Evolutionary conservation across 108 stramenopile genomes (phyloP).

Genomic region (Pseudonitzschia pungens): DNA sequence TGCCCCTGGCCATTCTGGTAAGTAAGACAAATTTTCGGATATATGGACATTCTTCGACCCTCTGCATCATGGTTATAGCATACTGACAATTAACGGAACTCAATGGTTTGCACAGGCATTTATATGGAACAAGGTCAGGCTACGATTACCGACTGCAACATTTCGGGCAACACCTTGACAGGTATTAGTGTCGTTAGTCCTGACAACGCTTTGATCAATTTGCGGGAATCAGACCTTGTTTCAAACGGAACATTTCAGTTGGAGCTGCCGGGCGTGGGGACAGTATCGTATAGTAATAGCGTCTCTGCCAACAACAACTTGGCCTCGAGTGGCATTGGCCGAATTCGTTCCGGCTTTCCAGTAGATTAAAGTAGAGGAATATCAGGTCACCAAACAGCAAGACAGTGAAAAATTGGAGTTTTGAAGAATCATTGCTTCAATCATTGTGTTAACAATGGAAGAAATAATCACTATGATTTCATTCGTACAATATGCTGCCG

Average conservation of each 20-base stretch:
- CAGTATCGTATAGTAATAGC: slow-evolving; percentile 44
- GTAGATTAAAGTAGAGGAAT: neutral
- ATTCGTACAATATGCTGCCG: no score
- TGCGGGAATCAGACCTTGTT: slow-evolving; percentile 60
- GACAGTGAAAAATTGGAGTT: neutral
- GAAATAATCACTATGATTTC: no score
- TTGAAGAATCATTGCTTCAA: no score
- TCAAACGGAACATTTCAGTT: slow-evolving; percentile 69
- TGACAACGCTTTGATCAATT: slow-evolving; percentile 60
- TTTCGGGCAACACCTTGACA: slow-evolving; percentile 72
- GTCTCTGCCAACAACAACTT: slow-evolving; percentile 49
- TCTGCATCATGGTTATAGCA: neutral
- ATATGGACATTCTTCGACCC: neutral
- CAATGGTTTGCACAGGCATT: slow-evolving; percentile 29
- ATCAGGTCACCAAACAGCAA: neutral
- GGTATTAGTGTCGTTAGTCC: slow-evolving; percentile 75
- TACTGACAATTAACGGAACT: neutral
- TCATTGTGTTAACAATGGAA: no score
- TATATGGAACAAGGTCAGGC: slow-evolving; percentile 82
- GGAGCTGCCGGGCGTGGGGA: slow-evolving; percentile 66
- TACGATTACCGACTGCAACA: slow-evolving; percentile 65
- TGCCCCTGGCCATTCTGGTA: slow-evolving; percentile 69
- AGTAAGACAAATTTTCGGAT: neutral
- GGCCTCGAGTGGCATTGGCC: slow-evolving; percentile 37
- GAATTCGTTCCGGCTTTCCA: slow-evolving; percentile 46